Percentiles rank a stretch among this genome's conserved stretches.
Conservation (phyloP, 2,329 filamentous ascomycete genomes). For the Penicillium hordei region DNA sequence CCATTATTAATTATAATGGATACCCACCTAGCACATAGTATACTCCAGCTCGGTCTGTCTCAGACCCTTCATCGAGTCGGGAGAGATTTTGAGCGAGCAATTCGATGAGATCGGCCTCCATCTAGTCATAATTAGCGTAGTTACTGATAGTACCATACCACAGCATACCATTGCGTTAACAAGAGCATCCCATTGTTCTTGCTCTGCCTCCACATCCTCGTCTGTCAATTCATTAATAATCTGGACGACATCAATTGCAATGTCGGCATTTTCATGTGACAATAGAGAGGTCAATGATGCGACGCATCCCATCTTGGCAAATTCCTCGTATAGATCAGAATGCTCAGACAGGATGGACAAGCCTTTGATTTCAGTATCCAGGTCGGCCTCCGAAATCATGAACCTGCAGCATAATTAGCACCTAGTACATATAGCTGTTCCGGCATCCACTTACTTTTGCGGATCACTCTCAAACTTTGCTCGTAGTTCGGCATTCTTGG, state of each 20-base stretch:
- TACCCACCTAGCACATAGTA: conserved; percentile 71
- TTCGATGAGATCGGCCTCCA: conserved; percentile 45
- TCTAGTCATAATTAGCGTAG: conserved; percentile 29
- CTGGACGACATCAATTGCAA: conserved; percentile 87
- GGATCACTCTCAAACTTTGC: conserved; percentile 81
- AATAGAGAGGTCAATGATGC: conserved; percentile 75
- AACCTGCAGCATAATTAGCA: conserved; percentile 49
- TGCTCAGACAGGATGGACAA: conserved; percentile 87
- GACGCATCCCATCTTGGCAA: conserved; percentile 71
- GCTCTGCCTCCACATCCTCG: conserved; percentile 80
- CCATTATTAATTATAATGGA: too few relatives aligned
- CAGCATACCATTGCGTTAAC: conserved; percentile 59
- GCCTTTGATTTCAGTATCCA: conserved; percentile 83
- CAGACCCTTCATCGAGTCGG: conserved; percentile 70
- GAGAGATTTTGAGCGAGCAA: conserved; percentile 59
- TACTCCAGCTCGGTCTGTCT: conserved; percentile 76
- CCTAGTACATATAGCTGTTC: not conserved
- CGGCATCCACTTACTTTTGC: conserved; percentile 56
- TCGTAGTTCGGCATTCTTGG: conserved; percentile 83
- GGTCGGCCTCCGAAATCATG: conserved; percentile 80
- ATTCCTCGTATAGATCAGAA: conserved; percentile 76
- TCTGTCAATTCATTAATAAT: conserved; percentile 89
- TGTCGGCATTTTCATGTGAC: conserved; percentile 94
- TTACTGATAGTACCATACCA: too few relatives aligned
- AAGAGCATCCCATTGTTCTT: conserved; percentile 76